A percentile compares a stretch with the other conserved stretches of the same genome.
Conservation (phyloP, 306 rosid genomes). For the Prunus fruticosa region DNA sequence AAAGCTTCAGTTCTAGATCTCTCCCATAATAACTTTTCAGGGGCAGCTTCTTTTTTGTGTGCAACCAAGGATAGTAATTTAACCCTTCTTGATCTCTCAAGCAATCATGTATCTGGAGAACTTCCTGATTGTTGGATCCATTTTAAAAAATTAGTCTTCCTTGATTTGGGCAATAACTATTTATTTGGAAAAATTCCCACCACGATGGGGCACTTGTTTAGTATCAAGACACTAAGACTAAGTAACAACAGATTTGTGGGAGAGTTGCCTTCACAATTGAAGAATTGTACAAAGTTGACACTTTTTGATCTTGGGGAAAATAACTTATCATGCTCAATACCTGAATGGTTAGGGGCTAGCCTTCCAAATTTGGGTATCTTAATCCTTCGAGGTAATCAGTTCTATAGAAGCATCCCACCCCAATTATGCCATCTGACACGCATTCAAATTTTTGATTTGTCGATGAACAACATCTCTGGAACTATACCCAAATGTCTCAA, state of each 20-base stretch:
- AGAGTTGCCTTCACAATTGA: not conserved
- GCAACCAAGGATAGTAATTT: not conserved
- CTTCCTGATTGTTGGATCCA: slow-evolving; percentile 4
- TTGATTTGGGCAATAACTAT: not conserved
- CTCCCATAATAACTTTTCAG: slow-evolving; percentile 4
- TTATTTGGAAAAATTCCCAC: slow-evolving; percentile 12
- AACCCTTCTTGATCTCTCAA: not conserved
- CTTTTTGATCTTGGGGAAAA: not conserved
- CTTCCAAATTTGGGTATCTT: not conserved
- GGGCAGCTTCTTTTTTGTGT: not conserved
- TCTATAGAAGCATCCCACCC: not conserved
- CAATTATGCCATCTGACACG: not conserved
- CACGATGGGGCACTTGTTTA: not conserved
- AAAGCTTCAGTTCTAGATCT: not conserved
- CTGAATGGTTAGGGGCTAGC: slow-evolving; percentile 3
- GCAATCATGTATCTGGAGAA: not conserved
- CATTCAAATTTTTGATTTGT: not conserved
- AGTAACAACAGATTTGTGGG: not conserved
- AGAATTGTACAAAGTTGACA: not conserved
- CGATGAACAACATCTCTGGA: slow-evolving; percentile 6
- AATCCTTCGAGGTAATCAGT: not conserved
- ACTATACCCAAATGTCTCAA: slow-evolving; percentile 18
- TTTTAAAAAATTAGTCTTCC: not conserved
- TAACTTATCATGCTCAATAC: not conserved
- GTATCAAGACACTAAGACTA: not conserved